Evolutionary conservation across 192 early-diverging fungal genomes (phyloP).

Genomic region (Backusella luteola): DNA sequence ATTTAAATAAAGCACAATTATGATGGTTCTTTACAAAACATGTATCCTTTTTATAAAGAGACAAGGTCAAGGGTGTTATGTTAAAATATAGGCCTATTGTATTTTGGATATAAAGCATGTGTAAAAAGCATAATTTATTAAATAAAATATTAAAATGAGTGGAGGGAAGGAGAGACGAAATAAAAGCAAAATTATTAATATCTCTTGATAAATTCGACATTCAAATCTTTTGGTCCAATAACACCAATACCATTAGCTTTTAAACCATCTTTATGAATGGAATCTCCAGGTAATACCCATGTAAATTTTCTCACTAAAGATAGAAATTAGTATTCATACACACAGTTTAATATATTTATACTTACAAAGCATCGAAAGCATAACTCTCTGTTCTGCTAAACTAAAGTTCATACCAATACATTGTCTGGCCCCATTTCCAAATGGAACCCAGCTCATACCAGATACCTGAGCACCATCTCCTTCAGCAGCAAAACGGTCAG

Average conservation of each 20-base stretch:
- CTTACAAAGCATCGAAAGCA: constrained; percentile 47
- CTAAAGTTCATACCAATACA: constrained; percentile 68
- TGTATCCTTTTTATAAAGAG: no score
- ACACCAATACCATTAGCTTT: not conserved
- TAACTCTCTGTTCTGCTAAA: constrained; percentile 54
- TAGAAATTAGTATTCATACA: not conserved
- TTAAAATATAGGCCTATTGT: not conserved
- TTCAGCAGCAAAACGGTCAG: constrained; percentile 44
- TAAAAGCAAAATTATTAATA: not conserved
- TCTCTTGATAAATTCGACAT: not conserved
- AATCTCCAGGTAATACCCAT: constrained; percentile 19
- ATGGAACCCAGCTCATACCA: constrained; percentile 45
- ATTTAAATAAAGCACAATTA: not conserved
- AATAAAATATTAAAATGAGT: not conserved
- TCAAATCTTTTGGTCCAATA: not conserved
- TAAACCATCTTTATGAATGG: constrained; percentile 10
- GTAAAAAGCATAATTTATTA: not conserved
- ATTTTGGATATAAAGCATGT: not conserved
- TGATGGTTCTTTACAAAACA: no score
- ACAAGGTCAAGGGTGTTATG: not conserved
- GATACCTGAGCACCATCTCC: not conserved
- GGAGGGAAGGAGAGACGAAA: not conserved
- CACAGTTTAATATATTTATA: not conserved
- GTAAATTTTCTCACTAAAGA: constrained; percentile 22
- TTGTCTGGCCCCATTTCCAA: constrained; percentile 57